These are phyloP conservation scores for Oryza australiensis DNA, from an alignment of 176 grass and related monocot species.

Conservation along the genomic window DNA sequence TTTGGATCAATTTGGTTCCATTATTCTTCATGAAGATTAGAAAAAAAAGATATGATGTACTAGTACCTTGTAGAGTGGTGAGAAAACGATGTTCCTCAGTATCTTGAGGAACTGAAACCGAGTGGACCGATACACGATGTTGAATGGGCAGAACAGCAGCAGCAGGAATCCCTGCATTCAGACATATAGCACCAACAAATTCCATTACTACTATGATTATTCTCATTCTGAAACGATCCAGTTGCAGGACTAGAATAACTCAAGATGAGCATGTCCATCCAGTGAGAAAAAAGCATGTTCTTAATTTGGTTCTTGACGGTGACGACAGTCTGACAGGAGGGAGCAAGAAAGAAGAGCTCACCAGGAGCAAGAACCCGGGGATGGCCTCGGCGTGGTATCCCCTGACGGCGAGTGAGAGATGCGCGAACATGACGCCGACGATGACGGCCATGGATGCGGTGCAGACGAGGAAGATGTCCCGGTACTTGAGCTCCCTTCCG, in stretches of 20 bases:
- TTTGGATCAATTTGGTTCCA: neutral
- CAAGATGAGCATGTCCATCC: neutral
- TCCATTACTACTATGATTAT: slow-evolving; percentile 1
- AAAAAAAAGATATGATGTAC: neutral
- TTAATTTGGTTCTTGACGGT: neutral
- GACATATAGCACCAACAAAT: slow-evolving; percentile 4
- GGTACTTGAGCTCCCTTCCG: slow-evolving; percentile 53
- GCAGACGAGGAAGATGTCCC: slow-evolving; percentile 65
- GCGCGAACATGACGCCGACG: slow-evolving; percentile 64
- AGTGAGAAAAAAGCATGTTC: slow-evolving; percentile 6
- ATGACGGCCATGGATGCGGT: slow-evolving; percentile 59
- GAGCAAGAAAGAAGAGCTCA: neutral
- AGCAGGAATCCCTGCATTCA: slow-evolving; percentile 53
- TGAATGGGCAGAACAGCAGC: slow-evolving; percentile 63
- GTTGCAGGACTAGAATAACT: neutral
- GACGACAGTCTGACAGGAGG: neutral
- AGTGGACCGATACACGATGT: slow-evolving; percentile 59
- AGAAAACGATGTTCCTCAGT: slow-evolving; percentile 69
- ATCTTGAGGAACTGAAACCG: slow-evolving; percentile 61
- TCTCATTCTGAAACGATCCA: slow-evolving; percentile 21
- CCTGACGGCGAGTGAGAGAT: slow-evolving; percentile 53
- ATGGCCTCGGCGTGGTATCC: slow-evolving; percentile 59
- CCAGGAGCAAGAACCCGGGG: slow-evolving; percentile 68
- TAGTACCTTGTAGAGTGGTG: slow-evolving; percentile 77
- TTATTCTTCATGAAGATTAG: neutral